Percentiles rank a stretch among this genome's conserved stretches.
phyloP scores from a whole-genome alignment of 805 yeast species.

The Lachancea meyersii region DNA sequence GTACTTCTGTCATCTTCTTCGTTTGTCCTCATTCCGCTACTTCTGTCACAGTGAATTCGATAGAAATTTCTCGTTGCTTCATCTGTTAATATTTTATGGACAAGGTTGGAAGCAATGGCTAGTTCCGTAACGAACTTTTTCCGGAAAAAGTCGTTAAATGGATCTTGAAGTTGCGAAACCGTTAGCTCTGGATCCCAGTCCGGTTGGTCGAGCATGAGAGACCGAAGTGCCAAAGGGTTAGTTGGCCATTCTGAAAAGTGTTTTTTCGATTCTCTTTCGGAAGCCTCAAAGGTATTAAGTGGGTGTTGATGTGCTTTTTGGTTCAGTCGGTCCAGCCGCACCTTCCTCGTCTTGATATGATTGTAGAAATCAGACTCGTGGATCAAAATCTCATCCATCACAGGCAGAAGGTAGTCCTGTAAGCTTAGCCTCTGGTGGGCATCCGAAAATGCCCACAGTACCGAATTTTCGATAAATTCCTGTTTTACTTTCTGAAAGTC shows the following conservation, averaged over 20 bases:
- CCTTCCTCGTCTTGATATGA: slow-evolving; percentile 5
- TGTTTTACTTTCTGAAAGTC: slow-evolving; percentile 1
- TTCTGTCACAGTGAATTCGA: background rate
- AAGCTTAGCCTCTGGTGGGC: slow-evolving; percentile 1
- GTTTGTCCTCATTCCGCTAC: background rate
- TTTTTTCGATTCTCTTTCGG: background rate
- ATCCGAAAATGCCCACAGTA: slow-evolving; percentile 8
- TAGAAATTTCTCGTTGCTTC: slow-evolving; percentile 2
- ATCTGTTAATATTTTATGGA: slow-evolving; percentile 3
- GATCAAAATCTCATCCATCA: slow-evolving; percentile 9
- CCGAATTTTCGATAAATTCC: slow-evolving; percentile 6
- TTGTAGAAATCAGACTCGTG: slow-evolving; percentile 8
- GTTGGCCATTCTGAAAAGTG: background rate
- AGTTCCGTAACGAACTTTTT: slow-evolving; percentile 28
- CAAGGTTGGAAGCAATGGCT: slow-evolving; percentile 12
- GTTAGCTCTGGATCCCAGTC: slow-evolving; percentile 16
- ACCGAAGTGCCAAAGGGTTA: slow-evolving; percentile 2
- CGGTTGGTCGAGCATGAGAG: slow-evolving; percentile 19
- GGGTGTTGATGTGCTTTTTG: background rate
- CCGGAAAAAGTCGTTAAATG: slow-evolving; percentile 20
- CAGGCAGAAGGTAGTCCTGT: slow-evolving; percentile 6
- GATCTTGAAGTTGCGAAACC: slow-evolving; percentile 3
- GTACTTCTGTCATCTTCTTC: background rate
- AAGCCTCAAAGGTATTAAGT: background rate
- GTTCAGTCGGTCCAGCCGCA: slow-evolving; percentile 1